Evolutionary conservation across 345 rosid genomes (phyloP).

Genomic region (Arabis hirsuta): DNA sequence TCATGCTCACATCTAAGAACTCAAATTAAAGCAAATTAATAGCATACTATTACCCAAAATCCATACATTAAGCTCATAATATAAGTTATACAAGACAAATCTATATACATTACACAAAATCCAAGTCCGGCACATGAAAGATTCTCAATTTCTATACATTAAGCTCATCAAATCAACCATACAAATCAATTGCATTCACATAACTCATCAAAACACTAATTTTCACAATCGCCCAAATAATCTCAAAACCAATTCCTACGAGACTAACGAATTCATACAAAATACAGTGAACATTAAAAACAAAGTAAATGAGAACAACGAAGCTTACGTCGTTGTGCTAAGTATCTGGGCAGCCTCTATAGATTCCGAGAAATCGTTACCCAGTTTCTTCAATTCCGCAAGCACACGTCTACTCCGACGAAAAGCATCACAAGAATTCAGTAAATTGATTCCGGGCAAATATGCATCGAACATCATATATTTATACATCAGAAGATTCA

Average conservation of each 20-base stretch:
- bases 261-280: no score
- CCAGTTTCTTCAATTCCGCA: constrained; percentile 78
- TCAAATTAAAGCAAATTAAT: constrained; percentile 23
- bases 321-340: constrained; percentile 61
- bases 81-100: not conserved
- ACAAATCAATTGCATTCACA: no score
- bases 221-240: not conserved
- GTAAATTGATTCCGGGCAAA: not conserved
- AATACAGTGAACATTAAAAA: not conserved
- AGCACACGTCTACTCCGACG: constrained; percentile 59
- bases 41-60: not conserved
- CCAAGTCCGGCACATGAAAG: no score
- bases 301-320: not conserved
- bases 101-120: not conserved
- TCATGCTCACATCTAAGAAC: constrained; percentile 78
- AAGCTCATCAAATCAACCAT: no score
- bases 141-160: no score
- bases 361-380: constrained; percentile 58
- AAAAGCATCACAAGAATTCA: not conserved
- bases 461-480: no score
- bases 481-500: no score
- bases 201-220: not conserved
- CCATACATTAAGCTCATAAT: constrained; percentile 1
- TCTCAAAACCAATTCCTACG: not conserved
- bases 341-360: constrained; percentile 65